Conservation (phyloP, 805 yeast genomes). For the Suhomyces sp. region DNA sequence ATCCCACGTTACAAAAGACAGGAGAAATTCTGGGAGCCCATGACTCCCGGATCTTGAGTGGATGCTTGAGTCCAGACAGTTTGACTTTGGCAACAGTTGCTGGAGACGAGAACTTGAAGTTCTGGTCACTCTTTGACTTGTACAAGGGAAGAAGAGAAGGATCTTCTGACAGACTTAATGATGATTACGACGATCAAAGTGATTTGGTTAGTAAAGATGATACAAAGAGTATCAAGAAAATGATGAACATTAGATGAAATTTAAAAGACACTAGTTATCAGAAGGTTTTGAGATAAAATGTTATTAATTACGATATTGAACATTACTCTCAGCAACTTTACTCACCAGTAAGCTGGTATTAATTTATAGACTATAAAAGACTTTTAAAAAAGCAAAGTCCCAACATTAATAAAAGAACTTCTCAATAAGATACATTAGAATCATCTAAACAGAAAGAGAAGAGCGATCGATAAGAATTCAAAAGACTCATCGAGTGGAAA, state of each 20-base stretch:
- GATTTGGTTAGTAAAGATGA: constrained; percentile 11
- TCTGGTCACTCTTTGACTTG: constrained; percentile 84
- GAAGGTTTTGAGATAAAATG: too few species aligned
- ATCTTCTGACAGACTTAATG: constrained; percentile 14
- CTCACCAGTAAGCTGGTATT: too few species aligned
- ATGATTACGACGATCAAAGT: constrained; percentile 15
- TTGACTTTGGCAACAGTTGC: constrained; percentile 91
- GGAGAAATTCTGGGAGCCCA: constrained; percentile 88
- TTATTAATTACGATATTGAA: too few species aligned
- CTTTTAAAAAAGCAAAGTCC: too few species aligned
- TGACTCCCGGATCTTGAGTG: constrained; percentile 79
- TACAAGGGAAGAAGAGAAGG: constrained; percentile 25
- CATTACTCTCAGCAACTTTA: too few species aligned
- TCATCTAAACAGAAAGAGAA: too few species aligned
- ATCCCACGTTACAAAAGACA: constrained; percentile 81
- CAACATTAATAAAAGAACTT: too few species aligned
- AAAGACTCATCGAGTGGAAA: too few species aligned
- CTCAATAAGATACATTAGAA: too few species aligned
- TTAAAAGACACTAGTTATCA: too few species aligned
- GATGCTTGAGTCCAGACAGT: constrained; percentile 87
- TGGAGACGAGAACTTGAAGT: constrained; percentile 93
- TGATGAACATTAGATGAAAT: constrained; percentile 29
- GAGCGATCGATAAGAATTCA: too few species aligned
- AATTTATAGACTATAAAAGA: too few species aligned
- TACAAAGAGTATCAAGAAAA: constrained; percentile 22